phyloP scores from a whole-genome alignment of 2,329 filamentous ascomycete genomes.

The Chaetothyriales sp. region DNA sequence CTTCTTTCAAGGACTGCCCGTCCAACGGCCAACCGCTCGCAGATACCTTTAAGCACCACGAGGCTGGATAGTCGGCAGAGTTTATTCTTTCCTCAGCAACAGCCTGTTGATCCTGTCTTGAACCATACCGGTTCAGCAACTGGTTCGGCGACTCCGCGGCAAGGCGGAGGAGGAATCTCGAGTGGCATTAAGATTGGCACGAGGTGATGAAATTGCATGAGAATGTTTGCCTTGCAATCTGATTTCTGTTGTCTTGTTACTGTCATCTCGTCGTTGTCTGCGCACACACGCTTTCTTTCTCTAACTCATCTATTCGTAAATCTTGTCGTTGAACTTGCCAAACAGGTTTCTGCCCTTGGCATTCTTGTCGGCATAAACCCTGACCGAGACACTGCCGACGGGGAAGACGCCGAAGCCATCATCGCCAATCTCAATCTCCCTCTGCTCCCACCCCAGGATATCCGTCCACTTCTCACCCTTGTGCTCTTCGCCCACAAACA shows the following conservation, averaged over 20 bases:
- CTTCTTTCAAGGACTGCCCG: constrained; percentile 1
- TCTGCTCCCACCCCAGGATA: constrained; percentile 37
- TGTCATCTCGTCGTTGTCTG: not conserved
- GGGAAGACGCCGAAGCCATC: constrained; percentile 41
- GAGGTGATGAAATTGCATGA: not conserved
- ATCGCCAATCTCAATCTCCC: constrained; percentile 39
- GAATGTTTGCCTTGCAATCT: not conserved
- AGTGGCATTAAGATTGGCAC: not conserved
- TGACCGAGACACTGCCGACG: constrained; percentile 33
- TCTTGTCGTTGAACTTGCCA: constrained; percentile 19
- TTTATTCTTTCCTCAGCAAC: not conserved
- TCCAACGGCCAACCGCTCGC: constrained; percentile 4
- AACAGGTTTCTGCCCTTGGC: constrained; percentile 34
- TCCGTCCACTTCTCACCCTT: constrained; percentile 46
- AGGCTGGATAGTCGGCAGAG: not conserved
- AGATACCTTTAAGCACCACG: constrained; percentile 4
- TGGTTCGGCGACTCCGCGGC: not conserved
- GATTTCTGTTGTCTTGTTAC: not conserved
- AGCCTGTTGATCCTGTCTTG: no score
- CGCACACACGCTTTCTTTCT: no score
- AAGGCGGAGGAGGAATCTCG: not conserved
- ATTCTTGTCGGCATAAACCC: constrained; percentile 41
- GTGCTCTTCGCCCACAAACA: constrained; percentile 42
- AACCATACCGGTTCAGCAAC: no score
- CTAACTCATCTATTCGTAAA: constrained; percentile 1